Evolutionary conservation across 257 asterid genomes (phyloP).

Genomic region (Solanum sejunctum): DNA sequence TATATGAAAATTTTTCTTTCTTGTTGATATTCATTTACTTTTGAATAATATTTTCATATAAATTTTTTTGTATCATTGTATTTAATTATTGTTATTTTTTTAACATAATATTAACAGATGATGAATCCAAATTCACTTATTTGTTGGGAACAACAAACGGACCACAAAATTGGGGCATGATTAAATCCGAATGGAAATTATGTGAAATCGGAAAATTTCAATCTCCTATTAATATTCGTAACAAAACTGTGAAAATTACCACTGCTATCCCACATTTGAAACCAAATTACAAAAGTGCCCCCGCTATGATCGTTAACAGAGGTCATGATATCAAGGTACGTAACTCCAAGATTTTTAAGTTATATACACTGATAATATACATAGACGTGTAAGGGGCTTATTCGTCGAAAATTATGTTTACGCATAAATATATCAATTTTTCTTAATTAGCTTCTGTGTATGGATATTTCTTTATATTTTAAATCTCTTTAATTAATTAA

Average conservation of each 20-base stretch:
- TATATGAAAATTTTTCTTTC: neutral
- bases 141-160: slow-evolving; percentile 12
- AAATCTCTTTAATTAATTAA: too few relatives aligned
- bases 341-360: neutral
- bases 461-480: too few relatives aligned
- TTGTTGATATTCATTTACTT: neutral
- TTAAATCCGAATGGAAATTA: slow-evolving; percentile 29
- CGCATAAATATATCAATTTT: too few relatives aligned
- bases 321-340: slow-evolving; percentile 61
- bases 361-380: too few relatives aligned
- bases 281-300: slow-evolving; percentile 32
- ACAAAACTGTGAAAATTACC: slow-evolving; percentile 9
- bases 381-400: too few relatives aligned
- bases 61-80: too few relatives aligned
- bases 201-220: slow-evolving; percentile 45
- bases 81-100: neutral
- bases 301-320: slow-evolving; percentile 35
- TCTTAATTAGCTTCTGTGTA: too few relatives aligned
- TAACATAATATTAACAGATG: slow-evolving; percentile 10
- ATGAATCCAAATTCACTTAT: slow-evolving; percentile 32
- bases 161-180: slow-evolving; percentile 43
- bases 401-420: too few relatives aligned
- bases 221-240: slow-evolving; percentile 50
- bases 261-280: slow-evolving; percentile 12
- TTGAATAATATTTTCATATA: too few relatives aligned